Evolutionary conservation across 257 asterid species (phyloP).

Genomic region (Buddleja alternifolia): DNA sequence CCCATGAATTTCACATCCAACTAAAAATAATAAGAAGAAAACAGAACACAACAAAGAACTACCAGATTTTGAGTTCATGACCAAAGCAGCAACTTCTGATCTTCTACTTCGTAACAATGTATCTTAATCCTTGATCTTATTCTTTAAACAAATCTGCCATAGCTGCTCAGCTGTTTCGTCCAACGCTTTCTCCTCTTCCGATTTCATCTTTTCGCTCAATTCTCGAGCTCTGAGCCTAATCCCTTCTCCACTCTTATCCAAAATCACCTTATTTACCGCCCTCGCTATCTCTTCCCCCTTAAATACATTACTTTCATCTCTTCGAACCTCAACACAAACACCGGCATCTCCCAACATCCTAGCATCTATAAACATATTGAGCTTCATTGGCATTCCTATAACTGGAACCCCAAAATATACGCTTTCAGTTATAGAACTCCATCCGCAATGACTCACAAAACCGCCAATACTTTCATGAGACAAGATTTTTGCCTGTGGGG

Average conservation of each 20-base stretch:
- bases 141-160: background rate
- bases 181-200: background rate
- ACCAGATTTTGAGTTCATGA: too few relatives aligned
- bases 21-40: too few relatives aligned
- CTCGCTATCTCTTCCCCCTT: constrained; percentile 16
- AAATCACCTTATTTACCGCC: constrained; percentile 1
- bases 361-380: constrained; percentile 4
- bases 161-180: background rate
- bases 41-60: too few relatives aligned
- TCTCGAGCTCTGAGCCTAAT: background rate
- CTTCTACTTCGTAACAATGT: too few relatives aligned
- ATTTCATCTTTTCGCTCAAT: constrained; percentile 11
- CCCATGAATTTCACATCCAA: too few relatives aligned
- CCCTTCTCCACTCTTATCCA: background rate
- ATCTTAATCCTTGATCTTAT: background rate
- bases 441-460: constrained; percentile 25
- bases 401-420: constrained; percentile 16
- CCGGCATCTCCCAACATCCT: constrained; percentile 21
- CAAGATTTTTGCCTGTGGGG: too few relatives aligned
- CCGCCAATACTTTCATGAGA: too few relatives aligned
- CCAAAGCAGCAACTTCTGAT: too few relatives aligned
- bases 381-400: constrained; percentile 21
- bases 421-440: constrained; percentile 18
- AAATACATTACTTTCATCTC: constrained; percentile 3
- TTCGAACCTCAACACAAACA: constrained; percentile 19